Base-by-base conservation (phyloP, 1,139 yeast species). In the Debaryomycetaceae sp. region DNA sequence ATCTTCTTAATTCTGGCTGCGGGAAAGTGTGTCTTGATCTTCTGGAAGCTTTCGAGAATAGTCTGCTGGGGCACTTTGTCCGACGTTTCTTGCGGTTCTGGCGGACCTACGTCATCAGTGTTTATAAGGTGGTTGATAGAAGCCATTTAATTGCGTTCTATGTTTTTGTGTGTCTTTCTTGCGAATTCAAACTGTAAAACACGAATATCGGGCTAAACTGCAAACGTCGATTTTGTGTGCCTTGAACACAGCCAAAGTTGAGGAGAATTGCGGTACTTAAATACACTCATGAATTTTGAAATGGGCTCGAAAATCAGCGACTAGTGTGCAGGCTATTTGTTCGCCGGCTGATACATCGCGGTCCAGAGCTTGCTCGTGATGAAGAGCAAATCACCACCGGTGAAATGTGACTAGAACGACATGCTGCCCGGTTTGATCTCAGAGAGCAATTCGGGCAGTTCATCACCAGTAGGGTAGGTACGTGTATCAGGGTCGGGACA, bases 1-100 rank as follows among this genome's bases (percentile, higher is more conserved):
- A 93, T 81, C 59, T 95, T 87, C 70, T 93, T 93, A 61, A 93
- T 91, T 51, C 98, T 80, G 4, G 99, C 99, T 42, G 96, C 95
- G 5, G 99, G 99, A 69, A 93, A 91, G 59, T 93, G 96, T 40
- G 98, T 91, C 66, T 88, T 89, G 58, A 91, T 87, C 49, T 71
- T 69, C 39, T 75, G 82, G 47, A 72, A 74, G 38, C 68, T 63
- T 17, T 54, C 52, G 40, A 65, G 53, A 39, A 70, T 65, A 38
- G 60, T 65, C 38, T 64, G 62, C 46, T 67, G 68, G 4, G 68
- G 54, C 1, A 63, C 55, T 38, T 55, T 50, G 5, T 36, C 47
- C 13, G 48, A 50, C 8, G 34, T 38, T 6, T 40, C 43, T 7
- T 17, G 45, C 23, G 37, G 36, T 42, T 11, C 29, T 13, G 34